Evolutionary conservation across 768 basidiomycete genomes (phyloP).

Genomic region (Hygrocybe punicea): DNA sequence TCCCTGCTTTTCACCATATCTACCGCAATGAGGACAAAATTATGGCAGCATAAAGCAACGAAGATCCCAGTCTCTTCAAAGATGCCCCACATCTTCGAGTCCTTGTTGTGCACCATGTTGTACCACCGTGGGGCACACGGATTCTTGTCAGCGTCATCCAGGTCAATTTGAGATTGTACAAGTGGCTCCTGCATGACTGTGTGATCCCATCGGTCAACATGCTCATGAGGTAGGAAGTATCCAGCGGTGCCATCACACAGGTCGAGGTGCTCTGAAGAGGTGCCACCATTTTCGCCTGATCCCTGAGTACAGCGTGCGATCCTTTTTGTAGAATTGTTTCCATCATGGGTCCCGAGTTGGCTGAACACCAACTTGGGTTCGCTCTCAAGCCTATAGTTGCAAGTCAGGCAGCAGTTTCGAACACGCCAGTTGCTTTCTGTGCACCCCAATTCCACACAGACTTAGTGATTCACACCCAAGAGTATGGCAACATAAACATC

Average conservation of each 20-base stretch:
- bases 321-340: too few species aligned
- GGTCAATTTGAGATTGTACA: not conserved
- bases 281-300: too few species aligned
- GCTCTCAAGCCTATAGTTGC: not conserved
- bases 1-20: slow-evolving; percentile 39
- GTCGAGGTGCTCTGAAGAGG: too few species aligned
- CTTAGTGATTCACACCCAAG: not conserved
- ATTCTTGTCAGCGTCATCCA: not conserved
- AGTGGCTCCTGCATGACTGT: not conserved
- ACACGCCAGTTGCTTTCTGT: not conserved
- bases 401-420: too few species aligned
- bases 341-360: too few species aligned
- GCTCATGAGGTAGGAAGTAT: too few species aligned
- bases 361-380: not conserved
- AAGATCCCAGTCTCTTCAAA: slow-evolving; percentile 41
- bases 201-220: not conserved
- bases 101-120: not conserved
- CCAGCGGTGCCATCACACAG: not conserved
- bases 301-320: too few species aligned
- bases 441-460: not conserved
- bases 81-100: slow-evolving; percentile 28
- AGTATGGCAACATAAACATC: not conserved
- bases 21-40: slow-evolving; percentile 24
- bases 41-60: slow-evolving; percentile 33
- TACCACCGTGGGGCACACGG: not conserved